Evolutionary conservation across 2,329 filamentous ascomycete genomes (phyloP).

Genomic region (Colletotrichum liriopes): DNA sequence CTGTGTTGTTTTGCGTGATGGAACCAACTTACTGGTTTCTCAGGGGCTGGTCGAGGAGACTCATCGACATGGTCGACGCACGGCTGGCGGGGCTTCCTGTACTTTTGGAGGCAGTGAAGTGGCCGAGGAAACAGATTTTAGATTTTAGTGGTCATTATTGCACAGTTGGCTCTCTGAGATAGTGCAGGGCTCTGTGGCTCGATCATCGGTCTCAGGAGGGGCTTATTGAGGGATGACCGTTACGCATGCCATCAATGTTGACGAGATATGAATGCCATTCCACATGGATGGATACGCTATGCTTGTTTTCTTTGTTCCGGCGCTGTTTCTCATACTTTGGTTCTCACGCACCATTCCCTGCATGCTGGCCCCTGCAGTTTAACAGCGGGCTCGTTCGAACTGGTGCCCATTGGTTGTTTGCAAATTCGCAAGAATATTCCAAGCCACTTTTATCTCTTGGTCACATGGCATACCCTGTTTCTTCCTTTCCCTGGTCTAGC

Average conservation of each 20-base stretch:
- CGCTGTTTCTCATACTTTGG: no score
- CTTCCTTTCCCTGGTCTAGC: no score
- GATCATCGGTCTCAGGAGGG: neutral
- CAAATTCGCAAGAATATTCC: no score
- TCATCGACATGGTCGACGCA: slow-evolving; percentile 45
- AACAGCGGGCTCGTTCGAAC: no score
- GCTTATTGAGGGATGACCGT: neutral
- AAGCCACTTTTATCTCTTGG: no score
- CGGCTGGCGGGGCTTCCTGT: neutral
- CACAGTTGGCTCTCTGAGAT: no score
- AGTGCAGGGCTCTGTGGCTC: neutral
- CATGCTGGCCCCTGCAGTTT: no score
- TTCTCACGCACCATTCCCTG: no score
- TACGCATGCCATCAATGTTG: neutral
- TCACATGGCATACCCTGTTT: no score
- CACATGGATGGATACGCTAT: neutral
- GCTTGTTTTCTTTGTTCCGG: neutral
- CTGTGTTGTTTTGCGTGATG: slow-evolving; percentile 46
- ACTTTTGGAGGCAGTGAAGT: slow-evolving; percentile 19
- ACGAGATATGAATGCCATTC: neutral
- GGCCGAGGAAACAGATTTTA: slow-evolving; percentile 30
- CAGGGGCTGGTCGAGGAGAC: slow-evolving; percentile 47
- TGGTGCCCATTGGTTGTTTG: no score
- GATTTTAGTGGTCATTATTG: slow-evolving; percentile 12
- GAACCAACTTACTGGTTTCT: slow-evolving; percentile 49